Percentiles rank a stretch among this genome's conserved stretches.
Conservation (phyloP, 139 green algal genomes). For the Yamagishiella unicocca region DNA sequence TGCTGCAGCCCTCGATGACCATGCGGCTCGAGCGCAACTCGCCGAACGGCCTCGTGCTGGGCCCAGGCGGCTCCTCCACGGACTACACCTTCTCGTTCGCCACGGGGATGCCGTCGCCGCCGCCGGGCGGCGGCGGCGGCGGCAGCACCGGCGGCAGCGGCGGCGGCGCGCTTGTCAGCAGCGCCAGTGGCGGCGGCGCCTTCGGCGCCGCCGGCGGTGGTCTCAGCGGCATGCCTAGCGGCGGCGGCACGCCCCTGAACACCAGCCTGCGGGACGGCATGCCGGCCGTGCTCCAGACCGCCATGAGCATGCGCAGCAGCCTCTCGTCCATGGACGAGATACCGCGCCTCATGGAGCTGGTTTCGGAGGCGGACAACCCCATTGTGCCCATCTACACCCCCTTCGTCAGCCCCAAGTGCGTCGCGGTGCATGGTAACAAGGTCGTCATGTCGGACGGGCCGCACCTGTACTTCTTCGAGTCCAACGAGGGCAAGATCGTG, state of each 20-base stretch:
- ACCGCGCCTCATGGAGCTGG: slow-evolving; percentile 46
- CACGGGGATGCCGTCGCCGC: background rate
- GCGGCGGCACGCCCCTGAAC: background rate
- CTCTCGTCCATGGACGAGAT: slow-evolving; percentile 34
- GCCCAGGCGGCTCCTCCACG: background rate
- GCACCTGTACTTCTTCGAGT: slow-evolving; percentile 47
- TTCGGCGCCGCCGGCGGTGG: background rate
- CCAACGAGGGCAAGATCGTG: slow-evolving; percentile 43
- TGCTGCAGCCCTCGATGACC: slow-evolving; percentile 47
- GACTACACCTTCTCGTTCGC: slow-evolving; percentile 26
- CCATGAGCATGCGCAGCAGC: slow-evolving; percentile 16
- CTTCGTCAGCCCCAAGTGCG: slow-evolving; percentile 25
- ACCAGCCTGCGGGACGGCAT: background rate
- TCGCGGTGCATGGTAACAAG: slow-evolving; percentile 22
- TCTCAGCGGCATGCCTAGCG: background rate
- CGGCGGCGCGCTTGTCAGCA: background rate
- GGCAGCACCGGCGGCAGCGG: background rate
- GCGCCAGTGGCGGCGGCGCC: background rate
- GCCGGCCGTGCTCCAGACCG: slow-evolving; percentile 13
- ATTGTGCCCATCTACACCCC: slow-evolving; percentile 48
- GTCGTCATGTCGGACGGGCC: slow-evolving; percentile 45
- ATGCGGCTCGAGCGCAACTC: slow-evolving; percentile 38
- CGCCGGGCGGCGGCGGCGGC: background rate
- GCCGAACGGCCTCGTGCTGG: slow-evolving; percentile 9
- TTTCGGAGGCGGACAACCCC: slow-evolving; percentile 34